A percentile compares a stretch with the other conserved stretches of the same genome.
phyloP scores from a whole-genome alignment of 164 flowering plant genomes.

The Magnolia changhungtana region DNA sequence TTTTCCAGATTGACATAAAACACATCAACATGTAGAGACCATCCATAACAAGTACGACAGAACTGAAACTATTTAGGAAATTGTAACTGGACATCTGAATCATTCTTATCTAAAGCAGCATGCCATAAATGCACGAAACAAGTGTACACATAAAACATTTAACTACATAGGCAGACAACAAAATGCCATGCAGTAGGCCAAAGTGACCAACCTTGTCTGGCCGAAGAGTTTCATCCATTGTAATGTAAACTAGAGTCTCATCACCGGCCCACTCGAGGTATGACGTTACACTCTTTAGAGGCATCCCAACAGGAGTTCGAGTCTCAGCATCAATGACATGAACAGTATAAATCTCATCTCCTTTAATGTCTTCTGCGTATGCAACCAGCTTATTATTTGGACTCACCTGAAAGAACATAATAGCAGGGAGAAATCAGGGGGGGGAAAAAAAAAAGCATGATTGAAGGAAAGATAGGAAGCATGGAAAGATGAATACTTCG shows the following conservation, averaged over 20 bases:
- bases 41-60: too few relatives aligned
- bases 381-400: constrained; percentile 82
- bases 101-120: not conserved
- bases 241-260: constrained; percentile 65
- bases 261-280: constrained; percentile 86
- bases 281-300: constrained; percentile 52
- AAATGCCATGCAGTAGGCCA: not conserved
- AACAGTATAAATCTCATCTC: constrained; percentile 82
- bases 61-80: not conserved
- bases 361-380: constrained; percentile 90
- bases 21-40: too few relatives aligned
- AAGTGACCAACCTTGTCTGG: constrained; percentile 71
- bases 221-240: constrained; percentile 84
- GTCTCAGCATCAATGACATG: constrained; percentile 73
- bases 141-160: not conserved
- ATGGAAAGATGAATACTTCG: constrained; percentile 31
- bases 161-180: not conserved
- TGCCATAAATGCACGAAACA: not conserved
- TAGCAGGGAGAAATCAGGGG: not conserved
- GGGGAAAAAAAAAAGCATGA: not conserved
- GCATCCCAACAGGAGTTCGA: constrained; percentile 45
- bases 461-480: not conserved
- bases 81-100: too few relatives aligned
- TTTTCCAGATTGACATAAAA: too few relatives aligned
- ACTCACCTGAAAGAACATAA: constrained; percentile 49